A percentile compares a stretch with the other conserved stretches of the same genome.
Evolutionary conservation across 2,329 filamentous ascomycete species (phyloP).

Genomic region (Hyphodiscus sp.): DNA sequence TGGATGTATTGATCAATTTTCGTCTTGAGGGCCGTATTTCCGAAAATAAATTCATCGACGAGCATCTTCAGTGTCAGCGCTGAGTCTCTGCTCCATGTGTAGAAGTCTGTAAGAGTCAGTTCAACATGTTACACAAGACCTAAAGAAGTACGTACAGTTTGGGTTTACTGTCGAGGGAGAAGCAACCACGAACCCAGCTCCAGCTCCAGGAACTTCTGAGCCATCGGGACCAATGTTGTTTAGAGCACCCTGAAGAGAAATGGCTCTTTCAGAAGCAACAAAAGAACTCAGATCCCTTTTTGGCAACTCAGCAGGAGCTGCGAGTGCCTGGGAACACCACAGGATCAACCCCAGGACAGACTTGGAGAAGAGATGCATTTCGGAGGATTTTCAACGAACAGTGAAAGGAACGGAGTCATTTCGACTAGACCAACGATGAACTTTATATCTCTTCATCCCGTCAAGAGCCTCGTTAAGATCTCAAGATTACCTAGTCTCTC

Average conservation of each 20-base stretch:
- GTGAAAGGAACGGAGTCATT: not conserved
- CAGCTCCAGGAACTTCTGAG: slow-evolving; percentile 39
- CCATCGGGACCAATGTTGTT: slow-evolving; percentile 50
- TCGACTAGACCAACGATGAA: not conserved
- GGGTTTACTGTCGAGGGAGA: slow-evolving; percentile 48
- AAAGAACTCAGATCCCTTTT: slow-evolving; percentile 29
- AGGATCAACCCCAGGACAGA: not conserved
- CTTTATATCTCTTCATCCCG: not conserved
- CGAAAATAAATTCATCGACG: slow-evolving; percentile 57
- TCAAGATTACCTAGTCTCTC: not conserved
- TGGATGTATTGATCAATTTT: slow-evolving; percentile 61
- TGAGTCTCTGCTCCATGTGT: slow-evolving; percentile 71
- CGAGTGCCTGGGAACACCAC: slow-evolving; percentile 3
- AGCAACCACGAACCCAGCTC: slow-evolving; percentile 45
- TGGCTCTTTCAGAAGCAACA: slow-evolving; percentile 37
- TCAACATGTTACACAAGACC: not conserved
- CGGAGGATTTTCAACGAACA: not conserved
- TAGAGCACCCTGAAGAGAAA: slow-evolving; percentile 45
- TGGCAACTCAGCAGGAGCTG: slow-evolving; percentile 6
- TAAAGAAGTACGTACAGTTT: slow-evolving; percentile 38
- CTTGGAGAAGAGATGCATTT: slow-evolving; percentile 5
- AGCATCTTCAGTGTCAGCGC: slow-evolving; percentile 66
- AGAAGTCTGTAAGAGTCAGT: slow-evolving; percentile 51
- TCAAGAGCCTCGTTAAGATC: no score
- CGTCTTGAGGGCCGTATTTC: slow-evolving; percentile 38